Evolutionary conservation across 768 basidiomycete genomes (phyloP).

Genomic region (Lactarius hengduanensis): DNA sequence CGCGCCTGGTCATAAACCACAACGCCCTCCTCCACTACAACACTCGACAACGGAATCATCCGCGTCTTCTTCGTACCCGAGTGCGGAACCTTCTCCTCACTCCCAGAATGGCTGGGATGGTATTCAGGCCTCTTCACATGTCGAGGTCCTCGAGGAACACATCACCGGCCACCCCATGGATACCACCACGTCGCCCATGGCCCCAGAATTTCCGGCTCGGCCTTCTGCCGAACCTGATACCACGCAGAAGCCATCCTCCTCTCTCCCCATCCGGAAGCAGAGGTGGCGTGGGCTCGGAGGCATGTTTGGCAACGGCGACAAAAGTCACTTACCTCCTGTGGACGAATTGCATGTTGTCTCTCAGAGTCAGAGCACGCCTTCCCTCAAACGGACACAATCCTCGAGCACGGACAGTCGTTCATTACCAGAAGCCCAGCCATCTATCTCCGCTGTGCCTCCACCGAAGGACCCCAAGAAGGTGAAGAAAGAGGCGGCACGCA

Average conservation of each 20-base stretch:
- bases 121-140: constrained; percentile 61
- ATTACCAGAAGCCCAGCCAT: constrained; percentile 51
- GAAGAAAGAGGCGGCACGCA: constrained; percentile 79
- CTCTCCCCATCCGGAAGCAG: constrained; percentile 68
- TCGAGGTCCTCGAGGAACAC: constrained; percentile 46
- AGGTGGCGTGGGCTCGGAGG: constrained; percentile 58
- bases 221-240: constrained; percentile 42
- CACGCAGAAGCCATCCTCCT: constrained; percentile 50
- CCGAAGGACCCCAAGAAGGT: constrained; percentile 66
- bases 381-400: constrained; percentile 77
- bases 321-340: constrained; percentile 66
- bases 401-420: constrained; percentile 70
- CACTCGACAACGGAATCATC: constrained; percentile 27
- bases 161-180: constrained; percentile 48
- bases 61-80: constrained; percentile 26
- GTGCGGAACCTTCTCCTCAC: constrained; percentile 26
- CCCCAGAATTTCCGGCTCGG: constrained; percentile 49
- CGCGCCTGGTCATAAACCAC: constrained; percentile 16
- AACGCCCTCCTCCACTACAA: constrained; percentile 25
- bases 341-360: constrained; percentile 64
- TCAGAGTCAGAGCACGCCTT: constrained; percentile 46
- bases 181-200: constrained; percentile 50
- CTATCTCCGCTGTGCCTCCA: constrained; percentile 39
- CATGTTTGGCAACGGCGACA: constrained; percentile 74
- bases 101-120: constrained; percentile 44